Percentiles rank a stretch among this genome's conserved stretches.
Conservation (phyloP, 129 eudicot species). For the Flaveria sonorensis region DNA sequence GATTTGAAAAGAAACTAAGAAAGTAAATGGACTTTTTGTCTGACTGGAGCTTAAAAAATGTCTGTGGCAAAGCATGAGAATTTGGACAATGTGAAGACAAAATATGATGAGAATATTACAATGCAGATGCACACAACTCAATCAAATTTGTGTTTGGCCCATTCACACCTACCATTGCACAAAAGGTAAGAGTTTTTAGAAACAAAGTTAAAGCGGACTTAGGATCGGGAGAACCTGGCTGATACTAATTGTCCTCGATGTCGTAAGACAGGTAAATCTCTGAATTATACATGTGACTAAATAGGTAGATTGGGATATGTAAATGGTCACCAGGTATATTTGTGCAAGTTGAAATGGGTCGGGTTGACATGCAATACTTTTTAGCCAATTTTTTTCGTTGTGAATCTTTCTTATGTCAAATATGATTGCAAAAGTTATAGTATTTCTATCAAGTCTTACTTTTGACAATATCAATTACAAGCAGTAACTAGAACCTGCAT, state of each 20-base stretch:
- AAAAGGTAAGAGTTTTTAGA: conserved; percentile 28
- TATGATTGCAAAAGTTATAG: too few relatives aligned
- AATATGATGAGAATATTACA: conserved; percentile 36
- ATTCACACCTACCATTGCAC: conserved; percentile 42
- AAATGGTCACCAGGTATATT: too few relatives aligned
- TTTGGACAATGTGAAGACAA: conserved; percentile 31
- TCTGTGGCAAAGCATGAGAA: conserved; percentile 37
- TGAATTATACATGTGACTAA: conserved; percentile 14
- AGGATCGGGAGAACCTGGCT: conserved; percentile 60
- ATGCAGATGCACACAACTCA: conserved; percentile 37
- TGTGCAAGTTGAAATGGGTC: too few relatives aligned
- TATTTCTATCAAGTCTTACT: too few relatives aligned
- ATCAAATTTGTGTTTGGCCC: conserved; percentile 77
- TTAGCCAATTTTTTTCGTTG: background rate
- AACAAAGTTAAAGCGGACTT: conserved; percentile 39
- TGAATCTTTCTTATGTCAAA: too few relatives aligned
- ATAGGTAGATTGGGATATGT: background rate
- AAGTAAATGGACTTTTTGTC: conserved; percentile 31
- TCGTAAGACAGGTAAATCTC: conserved; percentile 50
- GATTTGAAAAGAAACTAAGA: conserved; percentile 46
- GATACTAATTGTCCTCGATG: conserved; percentile 54
- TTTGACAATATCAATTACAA: too few relatives aligned
- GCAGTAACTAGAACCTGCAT: too few relatives aligned
- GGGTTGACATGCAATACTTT: background rate
- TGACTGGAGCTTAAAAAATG: conserved; percentile 40